Conservation (phyloP, 2,329 filamentous ascomycete genomes). For the Westerdykella aurantiaca region DNA sequence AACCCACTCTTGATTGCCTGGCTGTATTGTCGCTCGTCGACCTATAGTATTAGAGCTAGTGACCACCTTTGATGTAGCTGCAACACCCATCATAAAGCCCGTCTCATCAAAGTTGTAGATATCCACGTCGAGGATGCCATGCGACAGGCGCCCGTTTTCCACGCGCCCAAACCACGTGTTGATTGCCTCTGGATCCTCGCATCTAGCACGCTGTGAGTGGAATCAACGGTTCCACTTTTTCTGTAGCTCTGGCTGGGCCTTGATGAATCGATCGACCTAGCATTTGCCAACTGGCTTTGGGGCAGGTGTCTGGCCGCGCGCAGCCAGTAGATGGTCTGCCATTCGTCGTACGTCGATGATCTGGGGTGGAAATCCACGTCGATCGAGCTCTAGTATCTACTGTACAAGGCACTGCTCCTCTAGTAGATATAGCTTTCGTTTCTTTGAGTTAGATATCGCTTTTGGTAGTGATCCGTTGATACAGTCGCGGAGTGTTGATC, state of each 20-base stretch:
- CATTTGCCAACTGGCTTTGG: conserved; percentile 4
- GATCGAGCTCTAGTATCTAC: conserved; percentile 1
- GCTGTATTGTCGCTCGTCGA: conserved; percentile 4
- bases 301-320: conserved; percentile 3
- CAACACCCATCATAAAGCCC: conserved; percentile 29
- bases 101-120: conserved; percentile 22
- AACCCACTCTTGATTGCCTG: conserved; percentile 8
- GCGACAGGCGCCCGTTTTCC: conserved; percentile 5
- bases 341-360: no score
- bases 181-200: conserved; percentile 4
- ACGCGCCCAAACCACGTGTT: conserved; percentile 5
- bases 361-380: no score
- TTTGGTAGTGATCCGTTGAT: no score
- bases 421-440: not conserved
- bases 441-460: no score
- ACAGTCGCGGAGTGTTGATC: no score
- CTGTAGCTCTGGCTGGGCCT: conserved; percentile 8
- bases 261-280: conserved; percentile 7
- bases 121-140: conserved; percentile 6
- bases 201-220: conserved; percentile 1
- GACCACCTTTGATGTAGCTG: conserved; percentile 10
- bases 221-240: conserved; percentile 6
- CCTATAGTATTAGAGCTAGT: conserved; percentile 4
- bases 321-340: no score
- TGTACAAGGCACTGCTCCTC: conserved; percentile 1